These are phyloP conservation scores for Colletotrichum caudatum DNA, from an alignment of 2,329 filamentous ascomycete genomes.

Conservation along the genomic window DNA sequence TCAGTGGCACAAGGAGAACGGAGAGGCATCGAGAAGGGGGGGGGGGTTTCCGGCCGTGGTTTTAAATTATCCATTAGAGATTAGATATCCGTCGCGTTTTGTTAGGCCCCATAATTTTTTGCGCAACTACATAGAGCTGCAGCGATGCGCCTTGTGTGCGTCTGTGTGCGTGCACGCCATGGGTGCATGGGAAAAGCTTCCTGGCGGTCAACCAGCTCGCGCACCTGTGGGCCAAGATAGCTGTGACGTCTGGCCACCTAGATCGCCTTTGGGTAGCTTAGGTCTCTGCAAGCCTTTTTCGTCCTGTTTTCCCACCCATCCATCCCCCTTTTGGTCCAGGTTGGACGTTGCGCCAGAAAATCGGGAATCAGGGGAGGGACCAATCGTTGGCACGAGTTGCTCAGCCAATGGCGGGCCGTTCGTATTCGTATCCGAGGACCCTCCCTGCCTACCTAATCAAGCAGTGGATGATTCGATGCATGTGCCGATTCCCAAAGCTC, in stretches of 20 bases:
- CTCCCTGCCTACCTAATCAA: conserved; percentile 33
- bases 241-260: conserved; percentile 27
- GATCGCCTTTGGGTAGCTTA: neutral
- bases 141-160: conserved; percentile 1
- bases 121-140: conserved; percentile 3
- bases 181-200: conserved; percentile 3
- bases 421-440: conserved; percentile 41
- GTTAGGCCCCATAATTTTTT: conserved; percentile 38
- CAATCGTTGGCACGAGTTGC: conserved; percentile 25
- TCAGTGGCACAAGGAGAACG: conserved; percentile 27
- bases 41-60: conserved; percentile 27
- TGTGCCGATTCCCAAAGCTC: conserved; percentile 17
- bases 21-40: conserved; percentile 25
- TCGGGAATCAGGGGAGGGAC: conserved; percentile 26
- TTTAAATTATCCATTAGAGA: conserved; percentile 41
- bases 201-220: conserved; percentile 34
- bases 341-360: conserved; percentile 34
- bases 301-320: neutral
- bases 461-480: conserved; percentile 39
- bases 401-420: conserved; percentile 36
- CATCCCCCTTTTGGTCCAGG: neutral
- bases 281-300: neutral
- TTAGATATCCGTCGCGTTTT: conserved; percentile 40
- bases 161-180: no score
- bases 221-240: conserved; percentile 18